Percentiles rank a stretch among this genome's conserved stretches.
phyloP scores from a whole-genome alignment of 2,329 filamentous ascomycete genomes.

The Alternaria arbusti region DNA sequence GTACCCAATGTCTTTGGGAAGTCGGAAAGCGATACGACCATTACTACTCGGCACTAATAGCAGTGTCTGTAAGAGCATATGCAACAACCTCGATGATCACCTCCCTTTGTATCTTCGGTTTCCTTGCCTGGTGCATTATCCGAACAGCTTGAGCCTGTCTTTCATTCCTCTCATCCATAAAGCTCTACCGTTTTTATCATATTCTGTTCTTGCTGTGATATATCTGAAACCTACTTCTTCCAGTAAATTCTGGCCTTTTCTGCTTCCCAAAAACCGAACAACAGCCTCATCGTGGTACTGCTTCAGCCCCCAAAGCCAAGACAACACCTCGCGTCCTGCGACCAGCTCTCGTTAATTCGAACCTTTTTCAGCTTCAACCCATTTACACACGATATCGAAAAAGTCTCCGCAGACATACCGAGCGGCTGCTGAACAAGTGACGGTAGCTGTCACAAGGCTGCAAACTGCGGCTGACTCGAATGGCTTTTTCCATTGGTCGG shows the following conservation, averaged over 20 bases:
- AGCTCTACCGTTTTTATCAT: not conserved
- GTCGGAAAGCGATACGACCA: not conserved
- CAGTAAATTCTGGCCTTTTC: too few species aligned
- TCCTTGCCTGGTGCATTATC: not conserved
- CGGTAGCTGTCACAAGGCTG: not conserved
- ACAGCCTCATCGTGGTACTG: not conserved
- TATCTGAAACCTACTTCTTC: too few species aligned
- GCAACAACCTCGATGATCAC: not conserved
- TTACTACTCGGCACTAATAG: not conserved
- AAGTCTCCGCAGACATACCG: not conserved
- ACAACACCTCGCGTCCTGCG: not conserved
- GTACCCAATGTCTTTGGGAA: not conserved
- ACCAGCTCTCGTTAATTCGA: not conserved
- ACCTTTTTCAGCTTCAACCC: not conserved
- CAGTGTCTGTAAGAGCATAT: not conserved
- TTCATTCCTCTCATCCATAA: not conserved
- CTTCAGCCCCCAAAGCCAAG: not conserved
- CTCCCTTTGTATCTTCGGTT: not conserved
- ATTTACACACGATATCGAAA: not conserved
- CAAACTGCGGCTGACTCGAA: not conserved
- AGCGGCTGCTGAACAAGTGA: conserved; percentile 3
- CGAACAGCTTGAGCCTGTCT: not conserved
- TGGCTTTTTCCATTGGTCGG: conserved; percentile 5
- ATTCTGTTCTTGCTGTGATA: not conserved
- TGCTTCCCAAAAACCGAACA: not conserved